Conservation (phyloP, 257 asterid species). For the Prunella vulgaris region DNA sequence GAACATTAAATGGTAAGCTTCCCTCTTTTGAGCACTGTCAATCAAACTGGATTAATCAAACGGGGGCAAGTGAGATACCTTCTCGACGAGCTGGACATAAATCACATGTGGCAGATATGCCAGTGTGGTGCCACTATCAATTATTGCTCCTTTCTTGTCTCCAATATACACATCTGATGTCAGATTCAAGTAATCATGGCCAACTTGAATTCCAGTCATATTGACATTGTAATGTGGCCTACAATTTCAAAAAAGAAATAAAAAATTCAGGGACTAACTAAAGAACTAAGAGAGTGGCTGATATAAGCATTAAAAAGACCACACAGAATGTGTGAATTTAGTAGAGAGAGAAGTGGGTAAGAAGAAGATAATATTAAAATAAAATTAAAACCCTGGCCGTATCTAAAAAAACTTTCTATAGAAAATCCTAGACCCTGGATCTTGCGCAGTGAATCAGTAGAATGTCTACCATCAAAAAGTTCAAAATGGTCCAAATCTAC, state of each 20-base stretch:
- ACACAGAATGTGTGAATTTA: not conserved
- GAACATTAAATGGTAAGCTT: conserved; percentile 26
- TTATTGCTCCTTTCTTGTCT: conserved; percentile 75
- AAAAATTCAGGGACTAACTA: not conserved
- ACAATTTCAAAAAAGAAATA: conserved; percentile 16
- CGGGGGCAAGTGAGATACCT: conserved; percentile 39
- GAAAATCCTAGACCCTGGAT: conserved; percentile 14
- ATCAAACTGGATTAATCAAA: conserved; percentile 15
- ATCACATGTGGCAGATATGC: conserved; percentile 90
- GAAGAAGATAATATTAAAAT: not conserved
- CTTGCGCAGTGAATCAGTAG: conserved; percentile 3
- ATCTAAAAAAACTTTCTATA: not conserved
- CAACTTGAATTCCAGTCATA: conserved; percentile 88
- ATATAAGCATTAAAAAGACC: conserved; percentile 7
- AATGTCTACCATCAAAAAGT: not conserved
- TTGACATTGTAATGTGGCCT: conserved; percentile 99
- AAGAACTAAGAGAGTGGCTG: not conserved
- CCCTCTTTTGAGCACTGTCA: conserved; percentile 4
- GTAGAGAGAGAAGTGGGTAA: not conserved
- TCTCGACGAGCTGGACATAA: conserved; percentile 66
- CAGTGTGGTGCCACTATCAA: conserved; percentile 97
- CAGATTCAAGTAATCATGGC: conserved; percentile 57
- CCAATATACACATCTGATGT: conserved; percentile 56
- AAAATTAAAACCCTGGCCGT: not conserved
- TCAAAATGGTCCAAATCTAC: not conserved